Evolutionary conservation across 2,329 filamentous ascomycete genomes (phyloP), one percentile per base, ranked within the genome.

Genomic region (Colletotrichum falcatum): DNA sequence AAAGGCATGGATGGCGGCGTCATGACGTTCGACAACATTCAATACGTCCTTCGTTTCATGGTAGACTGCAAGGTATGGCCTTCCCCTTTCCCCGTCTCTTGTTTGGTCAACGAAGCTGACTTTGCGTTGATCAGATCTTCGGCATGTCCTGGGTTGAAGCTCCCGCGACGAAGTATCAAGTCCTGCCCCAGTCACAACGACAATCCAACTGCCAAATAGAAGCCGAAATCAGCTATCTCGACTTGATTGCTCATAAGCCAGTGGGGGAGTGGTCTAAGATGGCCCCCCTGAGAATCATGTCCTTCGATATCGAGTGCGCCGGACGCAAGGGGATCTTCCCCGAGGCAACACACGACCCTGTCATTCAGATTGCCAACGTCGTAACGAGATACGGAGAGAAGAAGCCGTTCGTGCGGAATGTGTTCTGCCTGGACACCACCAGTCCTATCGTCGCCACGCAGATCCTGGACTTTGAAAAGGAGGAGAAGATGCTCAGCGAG

Each of bases 81-180:
- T 6, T 37, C 16, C 5, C 12, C 33, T 4, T n/a, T 23, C 9
- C 35, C 16, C 4, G 11, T 39, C 14, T 42, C 14, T n/a, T 20
- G 11, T 39, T 37, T 11, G 35, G 8, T 7, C 16, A 26, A 23
- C 54, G 44, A 51, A 55, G 39, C 74, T 73, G 33, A 70, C 44
- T 46, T 49, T 9, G 12, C 28, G 3, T 18, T 26, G 20, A 9
- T 37, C 35, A 94, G 88, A 92, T 99, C 54, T 88, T 92, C 66
- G 96, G 96, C 73, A 99, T 99, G 96, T 95, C 94, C 1, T 99
- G 96, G 96, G 94, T 98, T 0, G 94, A 97, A 80, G 93, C 91
- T 23, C 91, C 93, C 28, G 87, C 91, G 3, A 87, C 86, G 37
- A 90, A 91, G 72, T 98, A 95, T 82, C 86, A 87, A 65, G 84